These are phyloP conservation scores for Cladosporium sphaerospermum DNA, from an alignment of 2,329 filamentous ascomycete genomes.

Conservation along the genomic window DNA sequence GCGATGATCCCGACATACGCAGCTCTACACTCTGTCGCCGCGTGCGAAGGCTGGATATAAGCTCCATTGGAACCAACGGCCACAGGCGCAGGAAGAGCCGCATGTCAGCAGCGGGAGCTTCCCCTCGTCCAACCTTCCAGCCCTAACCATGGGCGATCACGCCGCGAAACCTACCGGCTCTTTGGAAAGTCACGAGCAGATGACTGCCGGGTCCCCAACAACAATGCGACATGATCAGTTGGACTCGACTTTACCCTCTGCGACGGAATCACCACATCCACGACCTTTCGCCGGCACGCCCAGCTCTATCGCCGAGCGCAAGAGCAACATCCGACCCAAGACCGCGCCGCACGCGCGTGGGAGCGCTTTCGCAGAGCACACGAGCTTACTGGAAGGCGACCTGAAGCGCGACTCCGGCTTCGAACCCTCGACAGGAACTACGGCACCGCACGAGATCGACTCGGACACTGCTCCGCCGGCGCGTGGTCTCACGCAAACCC, in stretches of 20 bases:
- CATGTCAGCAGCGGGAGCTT: neutral
- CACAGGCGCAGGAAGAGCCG: neutral
- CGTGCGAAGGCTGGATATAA: neutral
- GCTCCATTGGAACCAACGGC: neutral
- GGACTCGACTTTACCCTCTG: neutral
- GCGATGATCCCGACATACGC: neutral
- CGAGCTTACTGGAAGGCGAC: conserved; percentile 13
- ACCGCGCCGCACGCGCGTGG: conserved; percentile 10
- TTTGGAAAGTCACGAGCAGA: neutral
- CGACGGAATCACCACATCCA: neutral
- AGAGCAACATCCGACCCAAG: neutral
- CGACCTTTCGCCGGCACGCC: neutral
- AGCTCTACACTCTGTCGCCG: neutral
- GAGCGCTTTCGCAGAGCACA: neutral
- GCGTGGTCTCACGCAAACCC: conserved; percentile 1
- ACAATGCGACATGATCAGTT: neutral
- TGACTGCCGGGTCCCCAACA: neutral
- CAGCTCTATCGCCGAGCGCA: neutral
- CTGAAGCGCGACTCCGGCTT: conserved; percentile 32
- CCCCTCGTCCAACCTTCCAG: neutral
- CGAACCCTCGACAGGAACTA: conserved; percentile 19
- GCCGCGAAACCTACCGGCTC: neutral
- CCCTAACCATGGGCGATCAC: conserved; percentile 3
- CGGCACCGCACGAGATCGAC: neutral
- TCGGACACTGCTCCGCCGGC: neutral